Conservation (phyloP, 495 filamentous ascomycete species). For the Penicillium paradoxum region DNA sequence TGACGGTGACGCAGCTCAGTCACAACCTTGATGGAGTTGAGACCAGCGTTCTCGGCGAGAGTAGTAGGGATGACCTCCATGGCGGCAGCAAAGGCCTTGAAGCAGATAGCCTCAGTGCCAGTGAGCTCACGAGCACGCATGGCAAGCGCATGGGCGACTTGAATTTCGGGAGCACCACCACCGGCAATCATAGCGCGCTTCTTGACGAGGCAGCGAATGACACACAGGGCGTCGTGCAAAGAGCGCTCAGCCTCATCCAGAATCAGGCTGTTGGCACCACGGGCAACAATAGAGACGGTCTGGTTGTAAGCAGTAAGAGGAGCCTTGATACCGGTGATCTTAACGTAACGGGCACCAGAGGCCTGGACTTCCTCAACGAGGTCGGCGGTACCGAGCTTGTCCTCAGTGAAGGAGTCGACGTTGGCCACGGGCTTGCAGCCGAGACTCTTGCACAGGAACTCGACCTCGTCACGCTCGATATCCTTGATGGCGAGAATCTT, state of each 20-base stretch:
- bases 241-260: conserved; percentile 95
- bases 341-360: conserved; percentile 84
- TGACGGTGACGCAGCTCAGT: conserved; percentile 92
- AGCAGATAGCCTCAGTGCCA: conserved; percentile 95
- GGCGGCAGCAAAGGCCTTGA: conserved; percentile 96
- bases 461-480: conserved; percentile 96
- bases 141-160: conserved; percentile 77
- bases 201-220: conserved; percentile 96
- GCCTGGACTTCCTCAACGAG: conserved; percentile 88
- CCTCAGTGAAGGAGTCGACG: conserved; percentile 97
- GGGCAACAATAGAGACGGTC: conserved; percentile 89
- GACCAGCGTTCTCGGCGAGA: conserved; percentile 91
- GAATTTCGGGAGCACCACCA: conserved; percentile 92
- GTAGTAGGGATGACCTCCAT: conserved; percentile 97
- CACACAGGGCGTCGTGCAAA: conserved; percentile 94
- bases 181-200: conserved; percentile 96
- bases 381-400: conserved; percentile 96
- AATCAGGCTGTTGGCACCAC: conserved; percentile 91
- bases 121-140: conserved; percentile 75
- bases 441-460: conserved; percentile 97
- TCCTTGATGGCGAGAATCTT: conserved; percentile 95
- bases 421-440: conserved; percentile 99
- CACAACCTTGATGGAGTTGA: conserved; percentile 98
- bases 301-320: conserved; percentile 52
- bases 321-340: conserved; percentile 83